phyloP scores from a whole-genome alignment of 2,329 filamentous ascomycete species.

The Metarhizium robertsii region DNA sequence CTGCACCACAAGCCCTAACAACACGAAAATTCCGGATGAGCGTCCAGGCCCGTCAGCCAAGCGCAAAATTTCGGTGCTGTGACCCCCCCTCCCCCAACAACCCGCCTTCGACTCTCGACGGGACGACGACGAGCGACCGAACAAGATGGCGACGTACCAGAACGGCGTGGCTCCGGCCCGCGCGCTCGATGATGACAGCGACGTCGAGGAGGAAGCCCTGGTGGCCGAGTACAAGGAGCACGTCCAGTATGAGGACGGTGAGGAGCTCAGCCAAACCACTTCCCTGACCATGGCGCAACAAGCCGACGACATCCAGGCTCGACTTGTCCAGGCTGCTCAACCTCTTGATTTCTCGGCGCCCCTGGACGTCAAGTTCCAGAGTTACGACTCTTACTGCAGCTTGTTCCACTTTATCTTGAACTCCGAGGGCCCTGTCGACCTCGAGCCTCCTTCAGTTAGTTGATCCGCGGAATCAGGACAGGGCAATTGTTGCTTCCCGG shows the following conservation, averaged over 20 bases:
- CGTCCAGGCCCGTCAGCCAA: constrained; percentile 16
- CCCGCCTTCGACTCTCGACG: constrained; percentile 13
- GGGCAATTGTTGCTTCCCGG: background rate
- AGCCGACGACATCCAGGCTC: constrained; percentile 85
- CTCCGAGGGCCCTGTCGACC: constrained; percentile 95
- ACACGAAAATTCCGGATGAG: constrained; percentile 25
- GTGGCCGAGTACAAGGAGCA: constrained; percentile 95
- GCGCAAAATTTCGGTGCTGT: constrained; percentile 27
- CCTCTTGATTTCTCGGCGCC: constrained; percentile 94
- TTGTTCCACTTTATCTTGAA: constrained; percentile 99
- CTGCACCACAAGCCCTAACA: constrained; percentile 30
- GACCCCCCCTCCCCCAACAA: constrained; percentile 13
- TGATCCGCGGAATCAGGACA: constrained; percentile 1
- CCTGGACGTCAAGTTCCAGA: constrained; percentile 93
- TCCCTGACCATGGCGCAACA: constrained; percentile 63
- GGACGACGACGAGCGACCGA: constrained; percentile 17
- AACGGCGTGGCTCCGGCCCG: constrained; percentile 52
- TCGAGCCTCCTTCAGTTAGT: constrained; percentile 91
- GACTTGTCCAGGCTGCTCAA: constrained; percentile 83
- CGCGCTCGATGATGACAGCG: constrained; percentile 70
- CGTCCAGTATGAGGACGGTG: constrained; percentile 83
- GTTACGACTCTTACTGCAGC: constrained; percentile 99
- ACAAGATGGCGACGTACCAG: constrained; percentile 51
- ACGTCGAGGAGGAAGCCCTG: constrained; percentile 91
- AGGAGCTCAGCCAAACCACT: constrained; percentile 67